Evolutionary conservation across 2,329 filamentous ascomycete species (phyloP).

Genomic region (Trichoderma oligosporum): DNA sequence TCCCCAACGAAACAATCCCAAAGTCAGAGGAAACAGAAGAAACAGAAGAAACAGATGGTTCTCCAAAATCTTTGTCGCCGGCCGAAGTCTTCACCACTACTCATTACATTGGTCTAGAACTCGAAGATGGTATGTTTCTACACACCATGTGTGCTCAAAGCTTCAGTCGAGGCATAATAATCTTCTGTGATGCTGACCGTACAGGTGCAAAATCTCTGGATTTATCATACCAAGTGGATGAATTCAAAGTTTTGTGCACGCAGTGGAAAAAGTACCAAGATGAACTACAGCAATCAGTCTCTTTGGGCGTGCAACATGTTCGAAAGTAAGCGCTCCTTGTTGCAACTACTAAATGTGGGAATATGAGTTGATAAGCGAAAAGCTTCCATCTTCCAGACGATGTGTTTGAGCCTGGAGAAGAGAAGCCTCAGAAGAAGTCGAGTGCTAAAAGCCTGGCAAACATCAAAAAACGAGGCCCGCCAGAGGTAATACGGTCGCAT

Average conservation of each 20-base stretch:
- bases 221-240: constrained; percentile 74
- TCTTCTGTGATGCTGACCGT: constrained; percentile 31
- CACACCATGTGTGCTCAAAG: neutral
- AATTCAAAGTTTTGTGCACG: constrained; percentile 81
- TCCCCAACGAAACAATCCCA: constrained; percentile 32
- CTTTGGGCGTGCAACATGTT: constrained; percentile 75
- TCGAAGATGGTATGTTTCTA: constrained; percentile 63
- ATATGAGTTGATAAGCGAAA: constrained; percentile 38
- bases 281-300: constrained; percentile 58
- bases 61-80: constrained; percentile 32
- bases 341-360: too few relatives aligned
- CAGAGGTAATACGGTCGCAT: constrained; percentile 40
- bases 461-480: constrained; percentile 48
- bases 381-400: constrained; percentile 88
- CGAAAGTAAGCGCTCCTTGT: constrained; percentile 69
- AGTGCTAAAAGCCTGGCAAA: constrained; percentile 37
- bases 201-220: constrained; percentile 67
- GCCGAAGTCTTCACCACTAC: constrained; percentile 76
- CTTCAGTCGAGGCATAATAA: too few relatives aligned
- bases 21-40: constrained; percentile 49
- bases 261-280: constrained; percentile 71
- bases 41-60: constrained; percentile 47
- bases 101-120: constrained; percentile 86
- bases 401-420: constrained; percentile 78
- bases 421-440: constrained; percentile 61